Conservation (phyloP, 345 rosid species). For the Erodium maritimum region DNA sequence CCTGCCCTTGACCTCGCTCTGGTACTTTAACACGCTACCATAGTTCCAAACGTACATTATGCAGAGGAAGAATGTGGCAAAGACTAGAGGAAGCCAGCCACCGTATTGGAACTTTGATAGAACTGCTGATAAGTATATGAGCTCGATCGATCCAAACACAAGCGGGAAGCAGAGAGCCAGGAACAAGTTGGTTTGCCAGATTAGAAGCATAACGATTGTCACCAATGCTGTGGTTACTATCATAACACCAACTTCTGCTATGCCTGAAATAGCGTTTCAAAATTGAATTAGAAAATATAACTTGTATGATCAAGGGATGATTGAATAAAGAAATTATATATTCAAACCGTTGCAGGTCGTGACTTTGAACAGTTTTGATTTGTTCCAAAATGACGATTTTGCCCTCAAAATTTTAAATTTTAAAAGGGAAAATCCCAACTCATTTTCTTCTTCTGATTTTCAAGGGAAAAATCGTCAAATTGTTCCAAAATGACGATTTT, state of each 20-base stretch:
- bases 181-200: slow-evolving; percentile 81
- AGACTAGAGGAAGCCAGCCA: slow-evolving; percentile 90
- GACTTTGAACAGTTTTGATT: too few species aligned
- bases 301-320: neutral
- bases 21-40: slow-evolving; percentile 89
- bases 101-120: slow-evolving; percentile 66
- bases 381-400: too few species aligned
- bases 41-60: slow-evolving; percentile 94
- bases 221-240: slow-evolving; percentile 74
- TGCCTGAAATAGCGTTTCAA: slow-evolving; percentile 38
- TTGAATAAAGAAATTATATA: too few species aligned
- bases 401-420: too few species aligned
- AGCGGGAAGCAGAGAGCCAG: slow-evolving; percentile 74
- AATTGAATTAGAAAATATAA: slow-evolving; percentile 3
- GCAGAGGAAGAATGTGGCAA: slow-evolving; percentile 56
- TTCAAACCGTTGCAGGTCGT: too few species aligned
- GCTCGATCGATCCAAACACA: slow-evolving; percentile 72
- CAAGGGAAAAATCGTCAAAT: too few species aligned
- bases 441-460: too few species aligned
- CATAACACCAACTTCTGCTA: slow-evolving; percentile 98
- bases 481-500: too few species aligned
- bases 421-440: too few species aligned
- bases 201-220: slow-evolving; percentile 85
- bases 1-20: slow-evolving; percentile 78
- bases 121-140: slow-evolving; percentile 69